Conservation (phyloP, 352 stramenopile species). For the Phytophthora litchii region DNA sequence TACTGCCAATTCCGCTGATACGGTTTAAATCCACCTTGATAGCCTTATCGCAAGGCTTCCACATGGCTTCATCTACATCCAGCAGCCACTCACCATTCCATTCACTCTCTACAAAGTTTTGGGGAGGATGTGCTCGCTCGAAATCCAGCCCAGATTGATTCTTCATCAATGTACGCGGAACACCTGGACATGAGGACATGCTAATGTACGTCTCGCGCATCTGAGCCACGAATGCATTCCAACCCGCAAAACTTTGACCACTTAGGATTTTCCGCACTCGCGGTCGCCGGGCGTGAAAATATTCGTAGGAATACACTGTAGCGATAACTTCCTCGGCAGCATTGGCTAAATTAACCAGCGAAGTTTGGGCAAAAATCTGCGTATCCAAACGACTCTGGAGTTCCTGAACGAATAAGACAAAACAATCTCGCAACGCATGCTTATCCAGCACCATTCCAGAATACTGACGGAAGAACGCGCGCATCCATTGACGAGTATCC, state of each 20-base stretch:
- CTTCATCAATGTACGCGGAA: not conserved
- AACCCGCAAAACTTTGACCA: conserved; percentile 50
- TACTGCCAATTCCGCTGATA: not conserved
- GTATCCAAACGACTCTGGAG: conserved; percentile 47
- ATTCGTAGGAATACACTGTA: conserved; percentile 57
- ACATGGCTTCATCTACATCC: conserved; percentile 53
- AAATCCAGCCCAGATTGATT: conserved; percentile 7
- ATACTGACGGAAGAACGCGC: conserved; percentile 40
- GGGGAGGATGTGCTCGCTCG: conserved; percentile 11
- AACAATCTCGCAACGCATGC: conserved; percentile 41
- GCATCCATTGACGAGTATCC: conserved; percentile 44
- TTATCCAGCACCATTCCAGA: conserved; percentile 41
- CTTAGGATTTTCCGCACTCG: conserved; percentile 52
- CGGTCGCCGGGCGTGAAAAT: conserved; percentile 45
- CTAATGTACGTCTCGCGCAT: conserved; percentile 60
- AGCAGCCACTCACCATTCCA: conserved; percentile 66
- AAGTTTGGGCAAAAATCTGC: conserved; percentile 44
- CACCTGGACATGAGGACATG: conserved; percentile 11
- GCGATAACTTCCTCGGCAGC: conserved; percentile 58
- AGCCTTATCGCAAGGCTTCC: conserved; percentile 30
- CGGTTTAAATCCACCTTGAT: conserved; percentile 3
- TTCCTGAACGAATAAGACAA: conserved; percentile 43
- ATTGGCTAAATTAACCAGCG: conserved; percentile 42
- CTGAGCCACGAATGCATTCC: conserved; percentile 58
- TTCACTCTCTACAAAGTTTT: conserved; percentile 36